A percentile compares a stretch with the other conserved stretches of the same genome.
Conservation (phyloP, 345 rosid genomes). For the Aquilaria yunnanensis region DNA sequence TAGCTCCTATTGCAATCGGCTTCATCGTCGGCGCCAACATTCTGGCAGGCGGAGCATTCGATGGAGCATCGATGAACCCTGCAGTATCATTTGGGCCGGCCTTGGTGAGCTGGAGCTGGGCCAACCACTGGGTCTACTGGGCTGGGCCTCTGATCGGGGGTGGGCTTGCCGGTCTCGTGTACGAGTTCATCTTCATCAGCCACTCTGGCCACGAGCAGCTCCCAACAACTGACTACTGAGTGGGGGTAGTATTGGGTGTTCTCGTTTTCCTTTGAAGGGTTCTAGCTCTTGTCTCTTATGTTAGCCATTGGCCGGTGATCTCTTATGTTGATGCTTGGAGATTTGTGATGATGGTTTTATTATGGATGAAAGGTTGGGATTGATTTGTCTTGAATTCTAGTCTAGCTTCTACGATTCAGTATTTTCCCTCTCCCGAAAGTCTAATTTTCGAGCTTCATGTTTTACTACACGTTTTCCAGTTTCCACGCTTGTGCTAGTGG, state of each 20-base stretch:
- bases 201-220: slow-evolving; percentile 23
- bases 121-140: slow-evolving; percentile 87
- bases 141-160: slow-evolving; percentile 24
- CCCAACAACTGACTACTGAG: slow-evolving; percentile 25
- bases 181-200: slow-evolving; percentile 22
- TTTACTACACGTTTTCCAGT: no score
- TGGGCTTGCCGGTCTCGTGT: slow-evolving; percentile 25
- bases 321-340: no score
- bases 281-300: no score
- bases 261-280: no score
- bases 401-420: no score
- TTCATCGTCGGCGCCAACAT: slow-evolving; percentile 91
- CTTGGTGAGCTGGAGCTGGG: slow-evolving; percentile 86
- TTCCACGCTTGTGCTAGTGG: no score
- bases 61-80: slow-evolving; percentile 95
- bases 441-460: no score
- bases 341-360: no score
- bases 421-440: no score
- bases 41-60: slow-evolving; percentile 80
- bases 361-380: no score
- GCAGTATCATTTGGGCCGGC: slow-evolving; percentile 95
- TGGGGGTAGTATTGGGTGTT: background rate
- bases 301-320: no score
- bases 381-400: no score
- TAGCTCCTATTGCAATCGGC: slow-evolving; percentile 85